Evolutionary conservation across 2,329 filamentous ascomycete species (phyloP).

Genomic region (Colletotrichum godetiae): DNA sequence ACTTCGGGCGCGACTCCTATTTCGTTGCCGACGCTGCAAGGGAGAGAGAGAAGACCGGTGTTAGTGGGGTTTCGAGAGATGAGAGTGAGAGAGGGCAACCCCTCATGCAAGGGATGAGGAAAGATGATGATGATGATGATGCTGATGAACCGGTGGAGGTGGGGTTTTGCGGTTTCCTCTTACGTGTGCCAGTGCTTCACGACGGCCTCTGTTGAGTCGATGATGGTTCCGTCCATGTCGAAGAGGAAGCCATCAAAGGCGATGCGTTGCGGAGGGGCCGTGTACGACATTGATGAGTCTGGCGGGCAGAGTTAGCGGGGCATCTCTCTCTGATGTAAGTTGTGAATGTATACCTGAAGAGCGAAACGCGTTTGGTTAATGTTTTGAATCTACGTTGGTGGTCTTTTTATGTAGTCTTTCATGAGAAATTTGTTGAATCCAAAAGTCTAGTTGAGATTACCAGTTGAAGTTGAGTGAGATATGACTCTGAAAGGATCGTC

Average conservation of each 20-base stretch:
- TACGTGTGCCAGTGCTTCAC: slow-evolving; percentile 81
- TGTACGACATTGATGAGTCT: slow-evolving; percentile 27
- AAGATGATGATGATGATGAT: slow-evolving; percentile 8
- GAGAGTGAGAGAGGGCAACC: not conserved
- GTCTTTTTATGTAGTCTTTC: not conserved
- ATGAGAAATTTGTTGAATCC: not conserved
- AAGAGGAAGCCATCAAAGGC: slow-evolving; percentile 70
- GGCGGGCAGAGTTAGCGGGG: not conserved
- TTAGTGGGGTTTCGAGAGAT: slow-evolving; percentile 25
- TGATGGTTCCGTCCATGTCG: slow-evolving; percentile 86
- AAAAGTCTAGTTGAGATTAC: not conserved
- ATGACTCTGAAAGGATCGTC: not conserved
- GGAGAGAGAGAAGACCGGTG: slow-evolving; percentile 16
- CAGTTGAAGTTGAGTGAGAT: slow-evolving; percentile 7
- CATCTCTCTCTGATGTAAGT: not conserved
- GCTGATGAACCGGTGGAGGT: slow-evolving; percentile 22
- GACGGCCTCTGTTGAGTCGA: slow-evolving; percentile 83
- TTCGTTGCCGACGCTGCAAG: slow-evolving; percentile 77
- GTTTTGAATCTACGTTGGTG: not conserved
- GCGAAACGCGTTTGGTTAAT: not conserved
- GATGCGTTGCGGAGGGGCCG: slow-evolving; percentile 30
- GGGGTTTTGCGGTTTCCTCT: slow-evolving; percentile 45
- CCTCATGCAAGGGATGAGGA: slow-evolving; percentile 17
- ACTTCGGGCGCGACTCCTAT: slow-evolving; percentile 86
- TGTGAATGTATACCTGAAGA: not conserved